These are phyloP conservation scores for Casuarina equisetifolia DNA, from an alignment of 306 rosid species.

Conservation along the genomic window DNA sequence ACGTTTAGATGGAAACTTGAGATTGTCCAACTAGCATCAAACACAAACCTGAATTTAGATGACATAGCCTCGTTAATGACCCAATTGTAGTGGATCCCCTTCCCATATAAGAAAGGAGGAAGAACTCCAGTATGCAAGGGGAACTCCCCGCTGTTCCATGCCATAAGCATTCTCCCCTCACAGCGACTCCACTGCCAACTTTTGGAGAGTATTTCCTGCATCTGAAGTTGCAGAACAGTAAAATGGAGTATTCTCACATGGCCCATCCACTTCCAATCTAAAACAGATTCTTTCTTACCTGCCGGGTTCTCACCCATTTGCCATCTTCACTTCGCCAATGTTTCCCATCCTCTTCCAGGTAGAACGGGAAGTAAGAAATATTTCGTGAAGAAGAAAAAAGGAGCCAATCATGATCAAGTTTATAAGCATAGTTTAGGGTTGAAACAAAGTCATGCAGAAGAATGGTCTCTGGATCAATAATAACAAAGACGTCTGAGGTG, in stretches of 20 bases:
- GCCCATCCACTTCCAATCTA: slow-evolving; percentile 18
- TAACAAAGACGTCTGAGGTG: slow-evolving; percentile 58
- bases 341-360: slow-evolving; percentile 54
- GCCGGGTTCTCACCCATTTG: slow-evolving; percentile 35
- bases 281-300: slow-evolving; percentile 55
- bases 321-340: slow-evolving; percentile 46
- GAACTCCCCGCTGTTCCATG: slow-evolving; percentile 70
- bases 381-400: slow-evolving; percentile 71
- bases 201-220: slow-evolving; percentile 55
- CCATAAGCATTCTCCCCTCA: slow-evolving; percentile 57
- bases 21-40: slow-evolving; percentile 81
- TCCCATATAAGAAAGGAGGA: slow-evolving; percentile 89
- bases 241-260: slow-evolving; percentile 25
- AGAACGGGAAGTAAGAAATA: slow-evolving; percentile 56
- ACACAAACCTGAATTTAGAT: slow-evolving; percentile 73
- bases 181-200: slow-evolving; percentile 52
- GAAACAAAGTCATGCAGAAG: slow-evolving; percentile 68
- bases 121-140: slow-evolving; percentile 85
- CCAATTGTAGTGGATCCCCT: slow-evolving; percentile 78
- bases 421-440: slow-evolving; percentile 54
- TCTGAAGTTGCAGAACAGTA: slow-evolving; percentile 40
- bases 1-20: slow-evolving; percentile 55
- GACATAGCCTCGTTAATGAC: slow-evolving; percentile 72
- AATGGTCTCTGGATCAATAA: slow-evolving; percentile 68
- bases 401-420: slow-evolving; percentile 78